These are phyloP conservation scores for Seminavis robusta DNA, from an alignment of 108 stramenopile genomes.

Conservation along the genomic window DNA sequence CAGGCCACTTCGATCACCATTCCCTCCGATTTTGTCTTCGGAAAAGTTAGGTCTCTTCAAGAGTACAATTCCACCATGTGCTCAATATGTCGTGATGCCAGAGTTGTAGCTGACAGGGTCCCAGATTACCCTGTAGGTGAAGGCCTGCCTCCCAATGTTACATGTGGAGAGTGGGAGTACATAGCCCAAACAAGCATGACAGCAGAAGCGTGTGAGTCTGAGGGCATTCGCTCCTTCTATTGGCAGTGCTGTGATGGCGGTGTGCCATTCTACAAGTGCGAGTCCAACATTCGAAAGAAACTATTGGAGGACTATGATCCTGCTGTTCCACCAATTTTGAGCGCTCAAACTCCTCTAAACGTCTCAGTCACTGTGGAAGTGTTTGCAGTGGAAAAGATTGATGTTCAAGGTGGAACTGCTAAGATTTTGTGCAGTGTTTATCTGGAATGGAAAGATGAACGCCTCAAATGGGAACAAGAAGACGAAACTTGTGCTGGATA, in stretches of 20 bases:
- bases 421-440: not conserved
- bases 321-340: constrained; percentile 19
- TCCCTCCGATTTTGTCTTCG: no score
- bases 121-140: not conserved
- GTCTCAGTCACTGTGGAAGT: not conserved
- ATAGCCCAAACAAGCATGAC: not conserved
- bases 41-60: no score
- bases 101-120: not conserved
- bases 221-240: not conserved
- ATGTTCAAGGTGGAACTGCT: constrained; percentile 14
- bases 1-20: no score
- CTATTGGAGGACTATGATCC: constrained; percentile 7
- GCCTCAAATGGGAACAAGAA: constrained; percentile 11
- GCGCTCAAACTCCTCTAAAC: not conserved
- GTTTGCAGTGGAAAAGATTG: not conserved
- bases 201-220: not conserved
- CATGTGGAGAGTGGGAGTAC: not conserved
- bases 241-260: not conserved
- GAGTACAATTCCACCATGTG: no score
- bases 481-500: not conserved
- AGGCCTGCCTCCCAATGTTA: not conserved
- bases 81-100: constrained; percentile 5
- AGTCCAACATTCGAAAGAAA: constrained; percentile 1
- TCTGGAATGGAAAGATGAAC: constrained; percentile 14
- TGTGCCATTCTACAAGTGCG: constrained; percentile 15